Evolutionary conservation across 352 stramenopile genomes (phyloP).

Genomic region (Phytopythium ostracodes): DNA sequence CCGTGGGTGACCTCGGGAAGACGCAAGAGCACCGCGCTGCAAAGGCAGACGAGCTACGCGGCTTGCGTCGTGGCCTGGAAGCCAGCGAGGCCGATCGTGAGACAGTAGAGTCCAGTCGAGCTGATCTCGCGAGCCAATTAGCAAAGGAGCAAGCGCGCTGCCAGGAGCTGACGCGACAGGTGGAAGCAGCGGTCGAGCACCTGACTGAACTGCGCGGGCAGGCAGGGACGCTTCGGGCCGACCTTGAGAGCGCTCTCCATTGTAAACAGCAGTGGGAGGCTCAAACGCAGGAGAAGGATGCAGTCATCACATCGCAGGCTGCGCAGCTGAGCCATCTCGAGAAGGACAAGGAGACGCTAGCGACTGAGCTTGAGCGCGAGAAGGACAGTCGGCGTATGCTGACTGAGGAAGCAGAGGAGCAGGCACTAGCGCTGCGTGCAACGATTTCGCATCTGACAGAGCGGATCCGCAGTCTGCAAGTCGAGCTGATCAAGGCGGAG

Average conservation of each 20-base stretch:
- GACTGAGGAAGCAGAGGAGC: neutral
- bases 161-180: conserved; percentile 4
- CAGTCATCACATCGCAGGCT: neutral
- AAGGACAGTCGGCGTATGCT: neutral
- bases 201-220: neutral
- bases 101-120: neutral
- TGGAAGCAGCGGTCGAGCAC: neutral
- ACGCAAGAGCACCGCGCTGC: too few relatives aligned
- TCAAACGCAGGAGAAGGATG: neutral
- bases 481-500: neutral
- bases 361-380: neutral
- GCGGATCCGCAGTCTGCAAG: neutral
- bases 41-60: neutral
- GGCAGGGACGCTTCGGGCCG: neutral
- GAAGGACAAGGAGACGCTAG: neutral
- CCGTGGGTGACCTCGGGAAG: too few relatives aligned
- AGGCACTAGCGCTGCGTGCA: neutral
- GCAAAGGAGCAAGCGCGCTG: neutral
- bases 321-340: neutral
- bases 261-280: neutral
- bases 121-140: neutral
- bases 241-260: conserved; percentile 1
- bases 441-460: neutral
- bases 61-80: neutral
- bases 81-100: neutral